A percentile compares a stretch with the other conserved stretches of the same genome.
These are phyloP conservation scores for Kuraishia borneana DNA, from an alignment of 805 yeast genomes.

Conservation along the genomic window DNA sequence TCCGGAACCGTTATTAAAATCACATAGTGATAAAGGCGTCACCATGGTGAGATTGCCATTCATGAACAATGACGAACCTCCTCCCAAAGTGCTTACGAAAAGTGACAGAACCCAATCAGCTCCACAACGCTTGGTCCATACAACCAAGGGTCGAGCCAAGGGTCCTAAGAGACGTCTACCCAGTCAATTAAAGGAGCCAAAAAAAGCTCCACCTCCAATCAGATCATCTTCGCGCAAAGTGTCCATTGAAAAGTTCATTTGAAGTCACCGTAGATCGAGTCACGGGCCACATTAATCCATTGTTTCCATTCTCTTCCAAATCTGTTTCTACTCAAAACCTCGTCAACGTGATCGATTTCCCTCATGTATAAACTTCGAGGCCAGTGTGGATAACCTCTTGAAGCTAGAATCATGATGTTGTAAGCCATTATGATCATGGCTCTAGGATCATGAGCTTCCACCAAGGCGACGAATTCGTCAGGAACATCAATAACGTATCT, in stretches of 20 bases:
- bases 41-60: not conserved
- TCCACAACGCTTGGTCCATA: slow-evolving; percentile 24
- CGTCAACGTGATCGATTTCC: slow-evolving; percentile 1
- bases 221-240: slow-evolving; percentile 16
- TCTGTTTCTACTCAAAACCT: not conserved
- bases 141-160: slow-evolving; percentile 33
- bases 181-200: slow-evolving; percentile 8
- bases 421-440: slow-evolving; percentile 10
- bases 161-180: slow-evolving; percentile 45
- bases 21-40: not conserved
- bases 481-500: slow-evolving; percentile 13
- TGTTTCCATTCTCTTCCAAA: slow-evolving; percentile 1
- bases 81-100: slow-evolving; percentile 1
- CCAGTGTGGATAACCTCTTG: slow-evolving; percentile 1
- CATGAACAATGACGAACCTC: not conserved
- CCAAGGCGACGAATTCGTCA: slow-evolving; percentile 6
- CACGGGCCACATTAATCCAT: slow-evolving; percentile 1
- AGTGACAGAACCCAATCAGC: slow-evolving; percentile 1
- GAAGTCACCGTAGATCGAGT: not conserved
- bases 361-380: not conserved
- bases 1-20: not conserved
- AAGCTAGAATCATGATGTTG: slow-evolving; percentile 7
- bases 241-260: no score
- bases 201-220: slow-evolving; percentile 16
- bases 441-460: slow-evolving; percentile 9